Evolutionary conservation across 352 stramenopile species (phyloP), one percentile per base, ranked within the genome.

Genomic region (Globisporangium alternatum): DNA sequence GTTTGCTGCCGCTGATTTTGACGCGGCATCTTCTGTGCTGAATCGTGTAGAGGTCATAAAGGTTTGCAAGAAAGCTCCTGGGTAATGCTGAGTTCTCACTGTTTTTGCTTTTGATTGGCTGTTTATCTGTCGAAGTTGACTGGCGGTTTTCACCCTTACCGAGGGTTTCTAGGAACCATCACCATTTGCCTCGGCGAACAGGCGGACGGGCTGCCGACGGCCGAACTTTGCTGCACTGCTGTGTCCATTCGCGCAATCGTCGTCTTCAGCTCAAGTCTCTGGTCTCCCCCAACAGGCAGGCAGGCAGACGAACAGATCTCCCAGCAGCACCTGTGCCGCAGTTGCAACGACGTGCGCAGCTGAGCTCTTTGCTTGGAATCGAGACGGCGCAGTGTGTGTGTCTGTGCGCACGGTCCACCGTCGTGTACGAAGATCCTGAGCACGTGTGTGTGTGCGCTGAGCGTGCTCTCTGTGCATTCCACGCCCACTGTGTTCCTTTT

Each of bases 241-340:
- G 43, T 64, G 56, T 65, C 52, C 49, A 33, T 52, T 25, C 47
- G 47, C 47, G 47, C 21, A 53, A 33, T 33, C 25, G 0, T 2
- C 10, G 9, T 31, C 21, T 53, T 6, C 21, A 19, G 47, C 12
- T 33, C 47, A 53, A 5, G 10, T n/a, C 21, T 13, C 21, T 8
- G 21, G 28, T 15, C 22, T 13, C 44, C 19, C 17, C 10, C 13
- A 33, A 8, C 44, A 51, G 8, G 21, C n/a, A 25, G 44, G 6
- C 45, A 52, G 9, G 22, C n/a, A 25, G 44, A 17, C 45, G 3
- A 15, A 53, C 21, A 25, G 47, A 53, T 28, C 13, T 17, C 10
- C 33, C 33, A 3, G 33, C 25, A 28, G 25, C 31, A 37, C 31
- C 31, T 37, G 31, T 3, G 31, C 31, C 8, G 3, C 31, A 37